Evolutionary conservation across 345 rosid genomes (phyloP), one percentile per base, ranked within the genome.

Genomic region (Lepidium aucheri): DNA sequence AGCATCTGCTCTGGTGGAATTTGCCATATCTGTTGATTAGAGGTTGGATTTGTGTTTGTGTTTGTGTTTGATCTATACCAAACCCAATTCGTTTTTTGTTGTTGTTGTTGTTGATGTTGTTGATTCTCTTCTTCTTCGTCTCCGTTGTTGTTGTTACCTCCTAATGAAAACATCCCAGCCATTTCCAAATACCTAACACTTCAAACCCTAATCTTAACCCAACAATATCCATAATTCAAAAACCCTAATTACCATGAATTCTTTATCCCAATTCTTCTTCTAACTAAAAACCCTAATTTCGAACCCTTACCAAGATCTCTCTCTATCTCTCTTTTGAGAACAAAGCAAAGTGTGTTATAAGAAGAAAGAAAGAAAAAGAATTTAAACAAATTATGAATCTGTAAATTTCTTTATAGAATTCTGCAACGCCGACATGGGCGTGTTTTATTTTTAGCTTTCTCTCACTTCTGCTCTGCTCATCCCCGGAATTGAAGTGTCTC

Each of bases 401-500:
- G 41, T 74, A 42, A 17, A 61, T 51, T 22, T 73, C 18, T 53
- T 63, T 53, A 59, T 60, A 59, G 69, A 60, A 70, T 68, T 70
- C 85, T 80, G 84, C 95, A 81, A 78, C 85, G 95, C 95, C 89
- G 95, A 84, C 89, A 80, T 81, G 76, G 40, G 60, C 17, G 59
- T 28, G 32, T n/a, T n/a, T n/a, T n/a, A 28, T 32, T 30, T 70
- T 72, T 52, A 68, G 72, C 33, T 65, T 69, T 76, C 77, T 54
- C 82, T 79, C 62, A 77, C 78, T 47, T 57, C 69, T 60, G 56
- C 74, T 74, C 82, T 76, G 81, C 78, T 62, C 70, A 76, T 65
- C 72, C 76, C 76, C 24, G 52, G 38, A 76, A 76, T 71, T 80
- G 63, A 78, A 73, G 57, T 70, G 73, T 70, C 70, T 61, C 67